Conservation (phyloP, 768 basidiomycete species). For the Stropharia rugosoannulata region DNA sequence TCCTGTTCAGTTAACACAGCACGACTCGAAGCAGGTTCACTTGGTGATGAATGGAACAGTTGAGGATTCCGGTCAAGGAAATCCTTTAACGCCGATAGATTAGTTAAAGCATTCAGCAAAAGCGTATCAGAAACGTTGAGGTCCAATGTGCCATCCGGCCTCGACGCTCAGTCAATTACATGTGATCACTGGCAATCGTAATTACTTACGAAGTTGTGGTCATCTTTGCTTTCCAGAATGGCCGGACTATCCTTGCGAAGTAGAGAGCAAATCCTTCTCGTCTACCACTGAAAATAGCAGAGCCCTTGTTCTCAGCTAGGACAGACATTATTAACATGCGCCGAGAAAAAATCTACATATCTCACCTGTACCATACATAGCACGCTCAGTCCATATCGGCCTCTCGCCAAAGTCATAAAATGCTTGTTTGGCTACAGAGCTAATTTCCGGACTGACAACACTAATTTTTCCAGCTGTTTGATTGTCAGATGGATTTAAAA, state of each 20-base stretch:
- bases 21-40: conserved; percentile 60
- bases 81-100: conserved; percentile 72
- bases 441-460: conserved; percentile 59
- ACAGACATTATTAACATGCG: not conserved
- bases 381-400: conserved; percentile 78
- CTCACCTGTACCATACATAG: conserved; percentile 74
- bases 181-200: not conserved
- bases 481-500: conserved; percentile 59
- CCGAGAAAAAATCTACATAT: conserved; percentile 3
- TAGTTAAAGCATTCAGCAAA: conserved; percentile 74
- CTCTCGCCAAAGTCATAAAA: conserved; percentile 87
- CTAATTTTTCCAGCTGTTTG: conserved; percentile 45
- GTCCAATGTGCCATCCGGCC: conserved; percentile 43
- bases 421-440: conserved; percentile 74
- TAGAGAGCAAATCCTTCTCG: conserved; percentile 88
- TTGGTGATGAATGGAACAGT: conserved; percentile 80
- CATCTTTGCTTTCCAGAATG: conserved; percentile 85
- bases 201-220: conserved; percentile 49
- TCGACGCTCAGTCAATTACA: not conserved
- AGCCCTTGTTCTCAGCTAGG: conserved; percentile 66
- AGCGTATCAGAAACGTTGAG: conserved; percentile 61
- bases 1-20: conserved; percentile 71
- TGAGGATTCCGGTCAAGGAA: conserved; percentile 82
- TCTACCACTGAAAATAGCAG: conserved; percentile 80
- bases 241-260: conserved; percentile 80